Conservation (phyloP, 2,329 filamentous ascomycete species). For the Colletotrichum theobromicola region DNA sequence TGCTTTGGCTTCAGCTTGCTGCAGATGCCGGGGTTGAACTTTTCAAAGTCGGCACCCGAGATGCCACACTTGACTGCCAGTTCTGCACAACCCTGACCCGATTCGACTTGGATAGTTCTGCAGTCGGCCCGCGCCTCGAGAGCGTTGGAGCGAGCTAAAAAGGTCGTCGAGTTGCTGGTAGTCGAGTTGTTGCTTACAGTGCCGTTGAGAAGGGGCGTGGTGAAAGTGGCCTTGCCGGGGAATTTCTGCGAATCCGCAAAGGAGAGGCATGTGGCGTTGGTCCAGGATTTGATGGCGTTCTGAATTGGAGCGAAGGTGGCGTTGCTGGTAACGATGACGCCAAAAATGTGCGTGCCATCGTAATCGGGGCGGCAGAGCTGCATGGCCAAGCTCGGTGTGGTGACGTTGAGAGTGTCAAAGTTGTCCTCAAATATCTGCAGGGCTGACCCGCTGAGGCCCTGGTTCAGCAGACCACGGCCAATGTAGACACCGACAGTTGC, state of each 20-base stretch:
- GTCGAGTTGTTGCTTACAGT: slow-evolving; percentile 27
- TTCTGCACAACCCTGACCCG: slow-evolving; percentile 28
- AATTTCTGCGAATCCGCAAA: slow-evolving; percentile 24
- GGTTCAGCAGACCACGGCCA: slow-evolving; percentile 33
- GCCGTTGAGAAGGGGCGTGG: slow-evolving; percentile 25
- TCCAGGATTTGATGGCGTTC: slow-evolving; percentile 32
- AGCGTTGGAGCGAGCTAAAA: background rate
- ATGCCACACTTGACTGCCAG: slow-evolving; percentile 30
- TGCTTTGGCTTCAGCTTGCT: slow-evolving; percentile 34
- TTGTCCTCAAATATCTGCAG: slow-evolving; percentile 31
- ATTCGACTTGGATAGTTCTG: slow-evolving; percentile 1
- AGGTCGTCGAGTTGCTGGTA: slow-evolving; percentile 7
- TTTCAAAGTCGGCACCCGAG: slow-evolving; percentile 24
- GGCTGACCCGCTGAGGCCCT: slow-evolving; percentile 30
- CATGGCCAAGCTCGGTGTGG: slow-evolving; percentile 35
- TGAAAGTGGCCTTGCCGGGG: slow-evolving; percentile 25
- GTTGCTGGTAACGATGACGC: slow-evolving; percentile 35
- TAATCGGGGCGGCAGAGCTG: slow-evolving; percentile 37
- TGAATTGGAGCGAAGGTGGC: slow-evolving; percentile 35
- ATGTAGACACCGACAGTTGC: slow-evolving; percentile 39
- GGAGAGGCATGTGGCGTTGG: slow-evolving; percentile 30
- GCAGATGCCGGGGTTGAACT: slow-evolving; percentile 35
- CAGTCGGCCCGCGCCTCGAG: slow-evolving; percentile 1
- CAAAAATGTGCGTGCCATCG: slow-evolving; percentile 36
- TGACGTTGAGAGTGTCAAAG: slow-evolving; percentile 25